Evolutionary conservation across 179 eudicot genomes (phyloP), one percentile per base, ranked within the genome.

Genomic region (Silene vulgaris): DNA sequence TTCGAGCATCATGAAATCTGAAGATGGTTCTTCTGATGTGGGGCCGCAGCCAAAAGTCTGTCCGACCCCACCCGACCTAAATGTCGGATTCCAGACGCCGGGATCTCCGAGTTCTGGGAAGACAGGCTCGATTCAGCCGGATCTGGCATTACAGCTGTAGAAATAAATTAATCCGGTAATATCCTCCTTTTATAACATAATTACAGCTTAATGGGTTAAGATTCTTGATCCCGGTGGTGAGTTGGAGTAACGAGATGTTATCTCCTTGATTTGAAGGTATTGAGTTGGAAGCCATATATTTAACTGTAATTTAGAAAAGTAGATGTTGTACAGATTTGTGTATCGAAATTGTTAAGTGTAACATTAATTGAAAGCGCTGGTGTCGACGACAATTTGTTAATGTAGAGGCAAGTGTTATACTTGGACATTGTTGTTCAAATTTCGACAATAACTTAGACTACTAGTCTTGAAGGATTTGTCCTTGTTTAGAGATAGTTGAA

Each of bases 121-220:
- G 68, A 62, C 77, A 8, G 87, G 82, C 35, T 64, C 78, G 52
- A 71, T 71, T 60, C 85, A 82, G 30, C 83, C 87, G 29, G 87
- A 85, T 77, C 66, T 85, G 57, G 85, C 82, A 63, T 82, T 85
- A 75, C 87, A 85, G 75, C 84, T 85, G 21, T 85, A 78, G 62
- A 43, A 69, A 57, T 75, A 59, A 17, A 30, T 59, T 57, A 30
- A 72, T 20, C 62, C 68, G 81, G 80, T 75, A 67, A 45, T 50
- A 37, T 65, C 20, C 21, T 8, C 66, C 70, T 19, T 48, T 64
- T 26, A 21, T 65, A 74, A 28, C 17, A 62, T 78, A 48, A 69
- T 77, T 70, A 61, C 59, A 71, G 74, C 66, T 45, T 37, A 29
- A 69, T n/a, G 78, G 77, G 76, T 73, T 73, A 70, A 65, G 74